These are phyloP conservation scores for Penicillium waksmanii DNA, from an alignment of 495 filamentous ascomycete species.

Conservation along the genomic window DNA sequence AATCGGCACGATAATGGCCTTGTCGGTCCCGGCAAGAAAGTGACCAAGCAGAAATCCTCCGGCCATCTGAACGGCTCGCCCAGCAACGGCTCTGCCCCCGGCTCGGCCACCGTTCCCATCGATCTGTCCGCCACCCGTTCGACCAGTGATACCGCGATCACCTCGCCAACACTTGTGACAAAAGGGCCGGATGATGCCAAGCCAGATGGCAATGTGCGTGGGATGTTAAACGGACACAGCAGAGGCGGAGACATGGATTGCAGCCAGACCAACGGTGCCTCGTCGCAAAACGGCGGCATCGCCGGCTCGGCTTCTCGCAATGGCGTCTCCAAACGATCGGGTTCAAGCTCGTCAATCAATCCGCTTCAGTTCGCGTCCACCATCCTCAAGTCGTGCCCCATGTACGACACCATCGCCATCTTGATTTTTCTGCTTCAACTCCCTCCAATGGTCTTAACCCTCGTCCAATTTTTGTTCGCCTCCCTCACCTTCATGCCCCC, in stretches of 20 bases:
- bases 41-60: conserved; percentile 69
- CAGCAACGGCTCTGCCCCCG: conserved; percentile 51
- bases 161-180: conserved; percentile 41
- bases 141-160: conserved; percentile 43
- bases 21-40: conserved; percentile 81
- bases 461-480: conserved; percentile 93
- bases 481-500: conserved; percentile 91
- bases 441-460: conserved; percentile 85
- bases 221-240: conserved; percentile 43
- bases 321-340: conserved; percentile 62
- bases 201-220: conserved; percentile 41
- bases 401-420: conserved; percentile 96
- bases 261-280: conserved; percentile 41
- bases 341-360: conserved; percentile 61
- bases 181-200: conserved; percentile 39
- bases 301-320: conserved; percentile 38
- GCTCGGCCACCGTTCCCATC: conserved; percentile 46
- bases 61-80: conserved; percentile 60
- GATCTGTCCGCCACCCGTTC: conserved; percentile 49
- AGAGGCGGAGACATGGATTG: conserved; percentile 47
- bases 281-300: conserved; percentile 40
- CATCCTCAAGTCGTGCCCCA: conserved; percentile 86
- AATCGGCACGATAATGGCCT: conserved; percentile 87
- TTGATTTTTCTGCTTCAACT: conserved; percentile 96
- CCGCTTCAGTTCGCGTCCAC: conserved; percentile 76